Conservation (phyloP, 2,329 filamentous ascomycete species). For the Coniochaeta hoffmannii region DNA sequence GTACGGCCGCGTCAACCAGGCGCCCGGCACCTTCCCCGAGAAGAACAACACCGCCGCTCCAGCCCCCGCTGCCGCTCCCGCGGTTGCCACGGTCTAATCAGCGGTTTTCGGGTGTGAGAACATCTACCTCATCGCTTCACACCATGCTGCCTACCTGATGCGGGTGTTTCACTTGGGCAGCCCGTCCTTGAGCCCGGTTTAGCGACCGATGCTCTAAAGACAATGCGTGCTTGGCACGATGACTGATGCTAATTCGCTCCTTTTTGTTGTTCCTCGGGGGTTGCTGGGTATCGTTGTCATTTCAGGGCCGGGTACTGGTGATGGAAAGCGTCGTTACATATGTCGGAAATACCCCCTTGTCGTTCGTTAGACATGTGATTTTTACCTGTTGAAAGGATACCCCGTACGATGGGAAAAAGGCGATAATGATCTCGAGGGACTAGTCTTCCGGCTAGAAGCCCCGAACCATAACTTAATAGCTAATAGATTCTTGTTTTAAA, state of each 20-base stretch:
- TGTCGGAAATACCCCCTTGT: not conserved
- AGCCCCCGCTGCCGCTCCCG: slow-evolving; percentile 12
- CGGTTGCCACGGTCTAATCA: slow-evolving; percentile 6
- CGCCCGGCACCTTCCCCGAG: slow-evolving; percentile 35
- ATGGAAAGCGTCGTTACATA: not conserved
- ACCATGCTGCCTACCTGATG: not conserved
- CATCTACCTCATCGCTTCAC: no score
- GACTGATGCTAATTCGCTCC: not conserved
- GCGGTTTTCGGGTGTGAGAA: not conserved
- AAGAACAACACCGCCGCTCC: slow-evolving; percentile 25
- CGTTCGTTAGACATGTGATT: slow-evolving; percentile 2
- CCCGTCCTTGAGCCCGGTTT: not conserved
- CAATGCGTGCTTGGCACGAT: not conserved
- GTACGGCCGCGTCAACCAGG: slow-evolving; percentile 41
- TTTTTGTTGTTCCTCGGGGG: not conserved
- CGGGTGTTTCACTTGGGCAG: not conserved
- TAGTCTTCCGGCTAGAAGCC: not conserved
- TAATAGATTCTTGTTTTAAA: no score
- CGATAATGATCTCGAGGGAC: not conserved
- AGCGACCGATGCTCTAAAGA: not conserved
- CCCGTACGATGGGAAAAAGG: not conserved
- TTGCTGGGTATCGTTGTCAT: not conserved
- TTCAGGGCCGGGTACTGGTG: not conserved
- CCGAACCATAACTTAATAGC: no score
- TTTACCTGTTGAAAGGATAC: not conserved